These are phyloP conservation scores for Gastrolobium villosum DNA, from an alignment of 306 rosid genomes.

Conservation along the genomic window DNA sequence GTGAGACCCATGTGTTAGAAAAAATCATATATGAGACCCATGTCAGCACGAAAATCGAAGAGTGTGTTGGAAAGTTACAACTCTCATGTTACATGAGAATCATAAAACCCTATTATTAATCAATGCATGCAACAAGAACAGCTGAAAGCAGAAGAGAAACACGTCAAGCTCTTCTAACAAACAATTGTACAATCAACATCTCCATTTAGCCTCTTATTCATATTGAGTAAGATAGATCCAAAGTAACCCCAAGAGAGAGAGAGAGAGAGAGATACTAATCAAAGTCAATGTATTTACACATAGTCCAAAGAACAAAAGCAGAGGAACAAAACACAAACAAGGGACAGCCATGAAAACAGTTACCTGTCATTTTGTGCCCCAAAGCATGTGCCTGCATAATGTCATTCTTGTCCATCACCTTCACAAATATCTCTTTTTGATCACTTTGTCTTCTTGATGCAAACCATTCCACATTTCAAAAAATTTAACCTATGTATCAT, in stretches of 20 bases:
- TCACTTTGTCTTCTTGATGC: conserved; percentile 45
- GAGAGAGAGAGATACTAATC: background rate
- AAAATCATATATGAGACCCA: too few species aligned
- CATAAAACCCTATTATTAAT: background rate
- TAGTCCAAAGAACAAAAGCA: conserved; percentile 47
- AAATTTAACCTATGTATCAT: conserved; percentile 11
- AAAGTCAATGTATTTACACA: conserved; percentile 44
- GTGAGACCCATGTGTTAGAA: too few species aligned
- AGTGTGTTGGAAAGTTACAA: too few species aligned
- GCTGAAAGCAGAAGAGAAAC: conserved; percentile 11
- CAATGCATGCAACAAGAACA: conserved; percentile 21
- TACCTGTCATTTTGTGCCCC: conserved; percentile 66
- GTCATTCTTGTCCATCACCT: conserved; percentile 55
- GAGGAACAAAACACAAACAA: conserved; percentile 43
- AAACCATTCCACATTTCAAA: conserved; percentile 46
- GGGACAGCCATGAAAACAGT: conserved; percentile 62
- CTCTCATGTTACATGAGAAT: too few species aligned
- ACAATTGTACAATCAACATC: conserved; percentile 23
- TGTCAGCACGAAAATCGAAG: too few species aligned
- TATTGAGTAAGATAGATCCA: conserved; percentile 1
- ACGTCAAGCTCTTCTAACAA: conserved; percentile 1
- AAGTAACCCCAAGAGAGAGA: background rate
- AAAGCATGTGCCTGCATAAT: conserved; percentile 70
- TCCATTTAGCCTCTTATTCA: background rate
- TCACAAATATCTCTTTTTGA: conserved; percentile 33